phyloP scores from a whole-genome alignment of 257 asterid species.

The Ligustrum vulgare region DNA sequence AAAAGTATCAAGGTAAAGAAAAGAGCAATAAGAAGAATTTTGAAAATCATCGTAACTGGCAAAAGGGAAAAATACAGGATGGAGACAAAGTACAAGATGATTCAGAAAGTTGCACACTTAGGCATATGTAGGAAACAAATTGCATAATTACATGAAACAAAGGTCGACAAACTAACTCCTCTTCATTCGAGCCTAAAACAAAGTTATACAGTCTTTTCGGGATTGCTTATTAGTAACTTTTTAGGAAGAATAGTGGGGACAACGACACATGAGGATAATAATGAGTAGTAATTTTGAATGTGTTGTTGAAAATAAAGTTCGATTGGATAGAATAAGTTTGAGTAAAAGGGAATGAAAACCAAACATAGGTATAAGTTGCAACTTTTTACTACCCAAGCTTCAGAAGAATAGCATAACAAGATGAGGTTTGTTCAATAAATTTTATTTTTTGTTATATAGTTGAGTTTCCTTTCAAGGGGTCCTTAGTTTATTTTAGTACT shows the following conservation, averaged over 20 bases:
- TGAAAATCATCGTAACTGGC: not conserved
- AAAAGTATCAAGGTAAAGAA: constrained; percentile 6
- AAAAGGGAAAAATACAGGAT: not conserved
- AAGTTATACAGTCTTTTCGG: not conserved
- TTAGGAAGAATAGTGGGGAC: too few species aligned
- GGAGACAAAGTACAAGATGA: not conserved
- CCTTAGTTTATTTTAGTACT: not conserved
- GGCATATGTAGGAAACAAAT: not conserved
- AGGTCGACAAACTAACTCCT: constrained; percentile 16
- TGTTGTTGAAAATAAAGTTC: too few species aligned
- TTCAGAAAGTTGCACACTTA: constrained; percentile 2
- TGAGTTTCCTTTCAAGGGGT: not conserved
- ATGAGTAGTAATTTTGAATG: too few species aligned
- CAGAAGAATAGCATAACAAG: not conserved
- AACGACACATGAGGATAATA: too few species aligned
- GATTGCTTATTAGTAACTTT: too few species aligned
- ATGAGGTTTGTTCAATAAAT: not conserved
- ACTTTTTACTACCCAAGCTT: constrained; percentile 1
- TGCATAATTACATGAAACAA: not conserved
- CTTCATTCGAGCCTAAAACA: constrained; percentile 8
- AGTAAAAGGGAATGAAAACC: too few species aligned
- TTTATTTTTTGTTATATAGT: not conserved
- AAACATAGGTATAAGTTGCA: not conserved
- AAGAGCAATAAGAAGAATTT: constrained; percentile 1
- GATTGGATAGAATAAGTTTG: too few species aligned